Evolutionary conservation across 805 yeast species (phyloP), one percentile per base, ranked within the genome.

Genomic region (Candida khao-thaluensis): DNA sequence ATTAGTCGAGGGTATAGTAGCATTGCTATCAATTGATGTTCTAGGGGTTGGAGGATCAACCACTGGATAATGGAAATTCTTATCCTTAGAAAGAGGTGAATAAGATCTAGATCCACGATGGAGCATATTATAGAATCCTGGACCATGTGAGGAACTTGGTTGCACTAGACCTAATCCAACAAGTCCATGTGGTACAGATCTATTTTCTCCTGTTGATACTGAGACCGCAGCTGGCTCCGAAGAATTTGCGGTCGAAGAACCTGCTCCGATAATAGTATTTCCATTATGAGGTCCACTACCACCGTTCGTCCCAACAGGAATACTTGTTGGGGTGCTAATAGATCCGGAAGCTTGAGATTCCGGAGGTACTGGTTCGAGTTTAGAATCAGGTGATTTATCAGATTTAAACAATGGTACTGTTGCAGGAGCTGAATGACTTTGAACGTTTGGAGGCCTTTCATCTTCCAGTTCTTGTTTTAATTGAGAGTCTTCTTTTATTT

Each of bases 31-130:
- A 20, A 35, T 27, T 16, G 45, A 31, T 9, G 37, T 35, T 27
- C 43, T 45, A 35, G 36, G 54, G 29, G 40, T 52, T 3, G 49
- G 45, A 5, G 49, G 49, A 26, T 45, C 49, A 5, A 40, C 41
- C 3, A 38, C 18, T 3, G 45, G 43, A 16, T 37, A 37, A 11
- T 43, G 44, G 16, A 33, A 40, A 17, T 32, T 40, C 12, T 30
- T 31, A 3, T 42, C 46, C 27, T 31, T 45, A 22, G 45, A 42
- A 21, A 45, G 28, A 7, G 49, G 49, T 9, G 41, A 35, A 30
- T 45, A 45, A 7, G 43, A 37, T 17, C 47, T 27, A 8, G 40
- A 37, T 7, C 43, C 43, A 17, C 43, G 29, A 29, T 22, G 31
- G 5, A 27, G 7, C 16, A 26, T 11, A 17, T 24, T 23, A 17